Percentiles rank a stretch among this genome's conserved stretches.
These are phyloP conservation scores for Thraustochytrium sp. DNA, from an alignment of 352 stramenopile genomes.

Conservation along the genomic window DNA sequence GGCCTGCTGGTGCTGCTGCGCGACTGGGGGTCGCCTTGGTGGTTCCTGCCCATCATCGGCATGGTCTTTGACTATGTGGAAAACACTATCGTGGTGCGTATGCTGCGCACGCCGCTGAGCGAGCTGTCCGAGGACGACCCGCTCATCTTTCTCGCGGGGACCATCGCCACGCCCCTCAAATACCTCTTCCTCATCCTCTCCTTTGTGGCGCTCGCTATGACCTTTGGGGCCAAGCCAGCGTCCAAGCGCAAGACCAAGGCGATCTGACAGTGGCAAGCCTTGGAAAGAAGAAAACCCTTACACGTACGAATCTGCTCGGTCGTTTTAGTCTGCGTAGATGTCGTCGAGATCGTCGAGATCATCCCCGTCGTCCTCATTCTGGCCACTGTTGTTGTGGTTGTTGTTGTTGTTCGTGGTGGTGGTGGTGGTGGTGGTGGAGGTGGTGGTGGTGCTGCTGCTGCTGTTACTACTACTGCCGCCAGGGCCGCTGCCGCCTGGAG, in stretches of 20 bases:
- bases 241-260: not conserved
- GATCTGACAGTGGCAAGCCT: not conserved
- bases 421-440: not conserved
- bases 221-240: not conserved
- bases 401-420: not conserved
- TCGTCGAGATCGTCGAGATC: conserved; percentile 15
- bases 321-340: conserved; percentile 24
- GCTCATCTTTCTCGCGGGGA: not conserved
- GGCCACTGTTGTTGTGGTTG: not conserved
- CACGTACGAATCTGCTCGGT: not conserved
- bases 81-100: not conserved
- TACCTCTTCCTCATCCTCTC: not conserved
- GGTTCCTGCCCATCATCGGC: not conserved
- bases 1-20: not conserved
- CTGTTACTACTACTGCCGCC: not conserved
- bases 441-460: not conserved
- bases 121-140: not conserved
- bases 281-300: not conserved
- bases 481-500: not conserved
- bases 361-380: not conserved
- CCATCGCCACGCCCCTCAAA: not conserved
- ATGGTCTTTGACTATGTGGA: not conserved
- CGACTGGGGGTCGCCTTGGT: not conserved
- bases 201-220: not conserved
- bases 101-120: not conserved